Evolutionary conservation across 805 yeast genomes (phyloP).

Genomic region (Candida yuanshanica): DNA sequence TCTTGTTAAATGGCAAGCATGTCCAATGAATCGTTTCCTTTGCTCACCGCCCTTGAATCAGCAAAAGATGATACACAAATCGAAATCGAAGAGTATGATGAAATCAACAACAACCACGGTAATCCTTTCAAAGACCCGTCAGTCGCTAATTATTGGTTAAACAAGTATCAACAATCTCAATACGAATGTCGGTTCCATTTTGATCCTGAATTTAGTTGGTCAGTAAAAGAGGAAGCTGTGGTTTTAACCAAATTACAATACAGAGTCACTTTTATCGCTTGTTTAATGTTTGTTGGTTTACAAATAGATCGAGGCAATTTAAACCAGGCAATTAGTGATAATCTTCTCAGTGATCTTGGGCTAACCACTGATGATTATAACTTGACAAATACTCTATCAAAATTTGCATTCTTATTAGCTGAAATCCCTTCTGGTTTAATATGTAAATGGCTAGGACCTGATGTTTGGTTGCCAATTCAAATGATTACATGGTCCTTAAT

Average conservation of each 20-base stretch:
- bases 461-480: constrained; percentile 55
- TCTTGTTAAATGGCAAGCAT: no score
- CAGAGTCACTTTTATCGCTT: constrained; percentile 49
- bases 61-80: no score
- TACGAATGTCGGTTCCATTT: constrained; percentile 51
- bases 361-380: constrained; percentile 53
- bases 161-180: constrained; percentile 39
- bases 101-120: neutral
- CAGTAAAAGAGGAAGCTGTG: constrained; percentile 40
- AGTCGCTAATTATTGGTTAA: constrained; percentile 34
- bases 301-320: constrained; percentile 55
- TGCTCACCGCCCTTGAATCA: no score
- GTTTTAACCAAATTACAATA: constrained; percentile 45
- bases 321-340: constrained; percentile 52
- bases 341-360: constrained; percentile 43
- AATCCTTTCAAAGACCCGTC: constrained; percentile 32
- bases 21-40: no score
- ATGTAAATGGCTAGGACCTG: constrained; percentile 57
- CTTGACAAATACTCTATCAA: constrained; percentile 44
- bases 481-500: constrained; percentile 53
- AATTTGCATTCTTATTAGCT: constrained; percentile 42
- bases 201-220: constrained; percentile 55
- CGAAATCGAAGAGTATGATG: no score
- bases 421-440: constrained; percentile 57
- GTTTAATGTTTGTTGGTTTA: constrained; percentile 49